Evolutionary conservation across 1,284 basidiomycete species (phyloP), one percentile per base, ranked within the genome.

Genomic region (Marasmius sp.): DNA sequence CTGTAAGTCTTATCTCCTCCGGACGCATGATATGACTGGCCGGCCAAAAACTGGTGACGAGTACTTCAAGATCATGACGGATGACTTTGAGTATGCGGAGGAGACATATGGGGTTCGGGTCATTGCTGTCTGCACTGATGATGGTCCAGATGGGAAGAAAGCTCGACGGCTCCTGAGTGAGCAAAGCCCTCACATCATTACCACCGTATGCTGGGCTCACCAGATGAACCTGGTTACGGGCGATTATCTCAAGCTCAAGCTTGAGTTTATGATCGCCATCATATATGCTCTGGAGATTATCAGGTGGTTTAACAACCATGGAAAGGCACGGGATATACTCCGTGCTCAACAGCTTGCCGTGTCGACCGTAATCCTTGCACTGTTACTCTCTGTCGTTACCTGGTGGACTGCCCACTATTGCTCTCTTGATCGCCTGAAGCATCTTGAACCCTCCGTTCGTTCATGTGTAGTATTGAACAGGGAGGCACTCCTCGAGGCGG

Each of bases 251-350:
- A 68, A 66, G 53, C 33, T 59, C 12, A 63, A 64, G n/a, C 47
- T 38, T 3, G 57, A 53, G 10, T 56, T 70, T 22, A 65, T 67
- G 2, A 20, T 60, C 0, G n/a, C 60, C 20, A 64, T 67, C 12
- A 62, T 64, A 8, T 2, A 63, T 3, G 74, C 71, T 0, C n/a
- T 68, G 6, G 69, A 72, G 27, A 56, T 77, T 16, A 66, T 75
- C 4, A 74, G 73, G 41, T 77, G 74, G 74, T 72, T 77, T 48
- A 72, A 71, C 56, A 72, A 71, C 59, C 75, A 77, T 59, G 57
- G 64, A 1, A 56, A 61, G 5, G 72, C 73, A 1, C 68, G 76
- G 4, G 70, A 61, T n/a, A 37, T 75, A 9, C 65, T 77, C 1
- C 56, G 62, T 1, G 51, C 61, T 1, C 66, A 74, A 36, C 73